A percentile compares a stretch with the other conserved stretches of the same genome.
Evolutionary conservation across 2,329 filamentous ascomycete species (phyloP).

Genomic region (Phyllosticta ampelicida): DNA sequence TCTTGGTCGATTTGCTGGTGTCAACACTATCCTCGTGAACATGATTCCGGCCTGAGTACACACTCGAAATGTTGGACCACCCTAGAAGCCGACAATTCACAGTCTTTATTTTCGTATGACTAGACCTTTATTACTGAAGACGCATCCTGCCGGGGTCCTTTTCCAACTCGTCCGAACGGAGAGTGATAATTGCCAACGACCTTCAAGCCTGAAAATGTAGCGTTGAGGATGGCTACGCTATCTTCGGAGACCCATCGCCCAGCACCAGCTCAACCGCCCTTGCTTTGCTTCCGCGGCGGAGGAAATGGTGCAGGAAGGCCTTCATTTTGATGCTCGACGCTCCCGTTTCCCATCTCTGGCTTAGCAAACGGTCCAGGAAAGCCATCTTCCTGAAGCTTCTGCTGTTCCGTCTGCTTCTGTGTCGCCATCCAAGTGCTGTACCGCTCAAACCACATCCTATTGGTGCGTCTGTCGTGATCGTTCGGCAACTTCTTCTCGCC

Average conservation of each 20-base stretch:
- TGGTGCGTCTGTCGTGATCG: not conserved
- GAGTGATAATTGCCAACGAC: not conserved
- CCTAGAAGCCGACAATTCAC: no score
- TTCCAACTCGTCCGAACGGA: not conserved
- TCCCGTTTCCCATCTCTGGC: no score
- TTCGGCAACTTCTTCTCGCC: not conserved
- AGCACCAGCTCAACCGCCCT: not conserved
- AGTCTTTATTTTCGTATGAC: no score
- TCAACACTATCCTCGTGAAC: no score
- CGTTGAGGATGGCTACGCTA: not conserved
- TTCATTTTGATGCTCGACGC: no score
- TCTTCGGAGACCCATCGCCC: not conserved
- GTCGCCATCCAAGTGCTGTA: not conserved
- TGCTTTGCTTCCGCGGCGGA: not conserved
- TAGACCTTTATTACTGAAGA: no score
- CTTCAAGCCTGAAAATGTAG: not conserved
- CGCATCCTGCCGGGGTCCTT: not conserved
- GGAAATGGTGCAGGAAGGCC: not conserved
- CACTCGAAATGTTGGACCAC: not conserved
- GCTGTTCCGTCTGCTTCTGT: not conserved
- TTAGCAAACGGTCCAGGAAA: not conserved
- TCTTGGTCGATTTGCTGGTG: no score
- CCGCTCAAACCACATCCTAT: conserved; percentile 1
- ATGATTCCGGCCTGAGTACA: no score
- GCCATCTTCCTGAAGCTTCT: not conserved